Evolutionary conservation across 768 basidiomycete genomes (phyloP), one percentile per base, ranked within the genome.

Genomic region (Russula sp.): DNA sequence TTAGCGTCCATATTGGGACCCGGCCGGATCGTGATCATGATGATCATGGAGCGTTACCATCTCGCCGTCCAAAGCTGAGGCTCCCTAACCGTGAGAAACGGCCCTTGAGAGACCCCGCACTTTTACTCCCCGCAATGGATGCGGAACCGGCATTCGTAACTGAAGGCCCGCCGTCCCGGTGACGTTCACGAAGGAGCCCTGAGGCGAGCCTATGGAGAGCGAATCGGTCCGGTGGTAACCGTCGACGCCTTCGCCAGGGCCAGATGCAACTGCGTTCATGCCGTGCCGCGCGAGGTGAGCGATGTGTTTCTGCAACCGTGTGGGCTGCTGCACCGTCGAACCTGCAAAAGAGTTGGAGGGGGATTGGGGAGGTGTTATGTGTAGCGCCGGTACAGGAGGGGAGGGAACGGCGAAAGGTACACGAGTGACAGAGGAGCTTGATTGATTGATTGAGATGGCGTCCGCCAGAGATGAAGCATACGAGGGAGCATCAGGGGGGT

Each of bases 221-320:
- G 83, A 82, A 71, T 87, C 87, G 64, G 80, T 81, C 1, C 79
- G 83, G 1, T 57, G 7, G 40, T 14, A 59, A 42, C 75, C 63
- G 30, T 67, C 66, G 2, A 32, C 34, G 38, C 54, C 76, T 50
- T 90, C 90, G 4, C 84, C 84, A 42, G 89, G 90, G 8, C 88
- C 88, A 1, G 88, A 90, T 30, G 90, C 82, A 6, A 94, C 86
- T 1, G 88, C 90, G 51, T 85, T 87, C 74, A 94, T 88, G 11
- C 92, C 92, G 71, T 93, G 89, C 30, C 89, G 82, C 20, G 91
- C 84, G 7, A 94, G 79, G 67, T 92, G 87, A 6, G 90, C 92
- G 0, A 93, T 80, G 66, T 92, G 88, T 20, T 88, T 81, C 68
- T 92, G 90, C 22, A 94, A 77, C 2, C 88, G 88, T 0, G 92